These are phyloP conservation scores for Mrakia blollopis DNA, from an alignment of 768 basidiomycete species.

Conservation along the genomic window DNA sequence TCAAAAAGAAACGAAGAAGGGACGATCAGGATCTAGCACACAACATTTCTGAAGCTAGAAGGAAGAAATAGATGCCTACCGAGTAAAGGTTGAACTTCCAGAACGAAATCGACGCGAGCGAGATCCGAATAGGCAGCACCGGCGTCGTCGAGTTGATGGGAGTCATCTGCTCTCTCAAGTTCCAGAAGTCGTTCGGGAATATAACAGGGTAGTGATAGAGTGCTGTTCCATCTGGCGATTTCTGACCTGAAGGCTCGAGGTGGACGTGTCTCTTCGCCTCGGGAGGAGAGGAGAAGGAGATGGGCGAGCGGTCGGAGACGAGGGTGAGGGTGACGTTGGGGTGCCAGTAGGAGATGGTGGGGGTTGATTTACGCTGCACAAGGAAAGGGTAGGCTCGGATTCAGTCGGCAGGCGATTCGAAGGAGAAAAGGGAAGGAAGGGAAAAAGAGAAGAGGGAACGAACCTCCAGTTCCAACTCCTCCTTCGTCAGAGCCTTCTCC, in stretches of 20 bases:
- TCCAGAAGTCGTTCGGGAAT: constrained; percentile 68
- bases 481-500: constrained; percentile 15
- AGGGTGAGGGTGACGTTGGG: constrained; percentile 80
- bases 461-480: constrained; percentile 36
- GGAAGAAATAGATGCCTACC: too few relatives aligned
- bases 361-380: constrained; percentile 47
- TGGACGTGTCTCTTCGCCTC: constrained; percentile 60
- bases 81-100: constrained; percentile 64
- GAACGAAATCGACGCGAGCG: constrained; percentile 74
- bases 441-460: constrained; percentile 36
- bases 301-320: constrained; percentile 60
- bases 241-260: constrained; percentile 52
- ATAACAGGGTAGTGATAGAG: constrained; percentile 74
- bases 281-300: constrained; percentile 57
- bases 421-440: background rate
- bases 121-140: constrained; percentile 69
- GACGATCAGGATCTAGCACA: too few relatives aligned
- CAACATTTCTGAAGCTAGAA: too few relatives aligned
- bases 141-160: constrained; percentile 82
- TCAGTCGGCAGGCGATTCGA: background rate
- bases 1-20: too few relatives aligned
- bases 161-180: constrained; percentile 63
- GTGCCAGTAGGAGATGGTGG: constrained; percentile 80
- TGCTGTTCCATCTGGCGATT: constrained; percentile 20
- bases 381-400: background rate